Base-by-base conservation (phyloP, 495 filamentous ascomycete species). In the Oleoguttula mirabilis region DNA sequence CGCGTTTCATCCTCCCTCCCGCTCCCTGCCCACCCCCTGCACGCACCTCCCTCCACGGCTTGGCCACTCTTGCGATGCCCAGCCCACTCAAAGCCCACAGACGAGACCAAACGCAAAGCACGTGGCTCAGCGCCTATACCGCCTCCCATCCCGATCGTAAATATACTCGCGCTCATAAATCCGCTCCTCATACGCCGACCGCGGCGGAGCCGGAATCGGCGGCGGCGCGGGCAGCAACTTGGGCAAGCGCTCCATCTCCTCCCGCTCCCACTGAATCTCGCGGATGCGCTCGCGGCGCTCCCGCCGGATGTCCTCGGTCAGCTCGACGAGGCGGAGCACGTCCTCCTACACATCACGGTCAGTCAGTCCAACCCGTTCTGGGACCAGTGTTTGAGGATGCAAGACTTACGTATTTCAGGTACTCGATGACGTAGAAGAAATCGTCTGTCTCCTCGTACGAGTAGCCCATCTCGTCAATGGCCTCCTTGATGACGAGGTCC, bases 341-440 rank as follows among this genome's bases (percentile, higher is more conserved):
- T 96, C 85, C 45, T 90, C 84, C 85, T 94, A 53, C 43, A 45
- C 34, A 24, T 3, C 4, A 21, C n/a, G n/a, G n/a, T 31, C 16
- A 11, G 36, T 50, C 10, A 35, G 12, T n/a, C n/a, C n/a, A 11
- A 35, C 12, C 5, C 15, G 41, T 31, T 11, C 24, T 27, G 16
- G 38, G 25, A 34, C 15, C 12, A 6, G 27, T 16, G 33, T 15
- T 16, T 32, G 34, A 20, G 14, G 24, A 10, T 16, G 23, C n/a
- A n/a, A 14, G 24, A 74, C 85, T 68, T 71, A 93, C 87, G 58
- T 88, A 84, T 47, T 73, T 69, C 31, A 98, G 70, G 60, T 92
- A 94, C 43, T 88, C 79, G 65, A 94, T 87, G 25, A 98, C 73
- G 55, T 95, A 96, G 61, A 82, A 96, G 61, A 83, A 93, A 36